A percentile compares a stretch with the other conserved stretches of the same genome.
Evolutionary conservation across 257 asterid genomes (phyloP).

Genomic region (Solanum lignicaule): DNA sequence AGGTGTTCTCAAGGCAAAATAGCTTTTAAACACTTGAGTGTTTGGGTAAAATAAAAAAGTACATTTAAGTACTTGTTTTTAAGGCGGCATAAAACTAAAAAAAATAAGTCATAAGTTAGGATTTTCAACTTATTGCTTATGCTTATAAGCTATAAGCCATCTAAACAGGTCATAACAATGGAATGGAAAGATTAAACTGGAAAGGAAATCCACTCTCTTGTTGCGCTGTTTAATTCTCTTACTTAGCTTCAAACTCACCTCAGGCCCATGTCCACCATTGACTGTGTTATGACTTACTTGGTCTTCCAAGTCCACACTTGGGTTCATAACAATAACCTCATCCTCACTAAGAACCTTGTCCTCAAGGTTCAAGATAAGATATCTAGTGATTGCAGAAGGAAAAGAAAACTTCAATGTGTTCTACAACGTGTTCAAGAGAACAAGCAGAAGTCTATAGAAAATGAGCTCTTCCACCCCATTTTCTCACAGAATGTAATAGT

Average conservation of each 20-base stretch:
- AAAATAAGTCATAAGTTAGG: background rate
- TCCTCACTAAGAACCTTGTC: background rate
- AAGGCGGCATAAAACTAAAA: background rate
- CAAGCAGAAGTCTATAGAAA: background rate
- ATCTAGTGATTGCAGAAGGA: background rate
- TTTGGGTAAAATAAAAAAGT: background rate
- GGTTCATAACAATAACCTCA: background rate
- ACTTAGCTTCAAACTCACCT: background rate
- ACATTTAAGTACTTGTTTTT: background rate
- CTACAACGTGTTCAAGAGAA: background rate
- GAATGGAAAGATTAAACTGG: background rate
- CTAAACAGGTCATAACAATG: background rate
- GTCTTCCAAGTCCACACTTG: background rate
- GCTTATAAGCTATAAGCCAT: background rate
- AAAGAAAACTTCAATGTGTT: background rate
- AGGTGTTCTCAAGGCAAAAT: background rate
- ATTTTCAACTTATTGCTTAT: background rate
- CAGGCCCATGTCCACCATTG: background rate
- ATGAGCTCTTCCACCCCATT: background rate
- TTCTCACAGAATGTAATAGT: background rate
- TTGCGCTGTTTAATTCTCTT: background rate
- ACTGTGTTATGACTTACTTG: background rate
- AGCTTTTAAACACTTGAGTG: background rate
- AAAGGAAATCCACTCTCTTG: background rate
- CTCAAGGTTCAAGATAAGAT: background rate